Conservation (phyloP, 2,329 filamentous ascomycete genomes). For the Seiridium unicorne region DNA sequence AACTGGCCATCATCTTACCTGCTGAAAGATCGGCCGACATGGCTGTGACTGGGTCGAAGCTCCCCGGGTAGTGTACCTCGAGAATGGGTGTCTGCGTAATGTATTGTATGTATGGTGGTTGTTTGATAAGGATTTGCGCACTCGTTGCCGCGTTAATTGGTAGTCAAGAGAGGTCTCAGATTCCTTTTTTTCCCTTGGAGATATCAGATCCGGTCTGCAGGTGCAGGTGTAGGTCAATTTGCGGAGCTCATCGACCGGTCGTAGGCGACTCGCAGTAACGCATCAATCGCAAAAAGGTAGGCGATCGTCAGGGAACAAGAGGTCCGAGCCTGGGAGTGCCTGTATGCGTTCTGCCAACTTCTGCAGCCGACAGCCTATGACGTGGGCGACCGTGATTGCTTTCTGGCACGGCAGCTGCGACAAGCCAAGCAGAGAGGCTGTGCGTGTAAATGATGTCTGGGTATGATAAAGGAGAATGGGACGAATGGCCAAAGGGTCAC, state of each 20-base stretch:
- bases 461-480: background rate
- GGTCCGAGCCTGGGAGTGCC: background rate
- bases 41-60: background rate
- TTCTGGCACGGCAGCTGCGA: background rate
- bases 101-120: background rate
- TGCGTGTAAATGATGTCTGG: background rate
- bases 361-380: conserved; percentile 6
- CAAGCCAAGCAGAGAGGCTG: background rate
- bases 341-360: conserved; percentile 1
- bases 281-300: conserved; percentile 3
- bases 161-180: no score
- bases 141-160: background rate
- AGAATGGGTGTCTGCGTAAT: background rate
- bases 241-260: background rate
- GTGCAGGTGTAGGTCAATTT: background rate
- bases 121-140: conserved; percentile 1
- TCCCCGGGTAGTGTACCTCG: background rate
- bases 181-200: no score
- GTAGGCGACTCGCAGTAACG: background rate
- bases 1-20: conserved; percentile 10
- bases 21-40: conserved; percentile 13
- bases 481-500: background rate
- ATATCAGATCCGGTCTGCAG: background rate
- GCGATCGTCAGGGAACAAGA: conserved; percentile 5
- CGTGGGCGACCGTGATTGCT: conserved; percentile 1